Evolutionary conservation across 495 filamentous ascomycete genomes (phyloP), one percentile per base, ranked within the genome.

Genomic region (Neurospora sp.): DNA sequence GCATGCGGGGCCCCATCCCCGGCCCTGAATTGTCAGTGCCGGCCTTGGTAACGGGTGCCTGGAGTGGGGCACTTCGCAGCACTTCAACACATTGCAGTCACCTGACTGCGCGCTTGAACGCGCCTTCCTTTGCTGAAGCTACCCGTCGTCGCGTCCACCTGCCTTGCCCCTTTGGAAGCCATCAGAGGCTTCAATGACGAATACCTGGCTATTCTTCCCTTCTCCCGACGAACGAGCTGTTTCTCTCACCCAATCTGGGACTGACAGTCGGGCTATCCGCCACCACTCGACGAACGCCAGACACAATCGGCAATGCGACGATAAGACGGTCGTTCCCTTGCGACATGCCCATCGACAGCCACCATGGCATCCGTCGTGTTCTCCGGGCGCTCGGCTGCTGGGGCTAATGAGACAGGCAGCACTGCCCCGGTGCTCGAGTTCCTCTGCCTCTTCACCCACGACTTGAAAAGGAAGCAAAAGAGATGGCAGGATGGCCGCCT

Each of bases 401-500:
- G 44, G 18, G 44, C 39, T 14, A 31, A 39, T 40, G 40, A 42
- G 22, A 22, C 72, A 31, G 73, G 71, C 18, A 77, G 73, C 75
- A 79, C 66, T 31, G 93, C 94, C 3, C 85, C 88, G 0, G 92
- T 97, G 37, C 82, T 91, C 75, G 93, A 96, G 75, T 94, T 90
- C 77, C 84, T 88, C 71, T 97, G 94, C 76, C 89, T 98, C 27
- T 98, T 91, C 81, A 97, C 92, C 6, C 87, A 91, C 74, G 94
- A 98, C 78, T 79, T 97, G 69, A 89, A 90, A 10, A 88, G 92
- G 69, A 98, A 98, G 81, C 89, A 91, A 70, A 98, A 98, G 81
- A 84, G 92, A 68, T 98, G 94, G 94, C 92, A 95, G 75, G 94
- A 98, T 91, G 94, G 94, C 53, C 89, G 90, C 66, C 86, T 97